phyloP scores from a whole-genome alignment of 306 rosid species.

The Lagenaria siceraria region DNA sequence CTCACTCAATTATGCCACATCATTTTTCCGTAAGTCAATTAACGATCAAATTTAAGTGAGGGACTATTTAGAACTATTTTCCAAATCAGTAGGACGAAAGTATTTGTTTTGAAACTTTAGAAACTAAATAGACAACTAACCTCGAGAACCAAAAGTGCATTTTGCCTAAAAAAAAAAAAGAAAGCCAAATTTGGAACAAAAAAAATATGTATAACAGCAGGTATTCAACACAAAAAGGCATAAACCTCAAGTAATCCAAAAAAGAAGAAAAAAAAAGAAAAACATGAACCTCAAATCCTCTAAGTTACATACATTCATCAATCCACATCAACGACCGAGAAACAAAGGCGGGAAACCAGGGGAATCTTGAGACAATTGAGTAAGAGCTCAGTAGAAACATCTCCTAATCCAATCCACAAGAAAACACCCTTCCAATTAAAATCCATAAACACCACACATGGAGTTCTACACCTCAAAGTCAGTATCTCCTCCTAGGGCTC shows the following conservation, averaged over 20 bases:
- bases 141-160: too few relatives aligned
- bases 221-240: background rate
- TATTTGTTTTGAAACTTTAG: too few relatives aligned
- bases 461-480: background rate
- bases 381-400: background rate
- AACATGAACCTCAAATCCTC: background rate
- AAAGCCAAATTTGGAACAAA: background rate
- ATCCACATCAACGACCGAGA: background rate
- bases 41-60: too few relatives aligned
- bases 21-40: too few relatives aligned
- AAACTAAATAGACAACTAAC: too few relatives aligned
- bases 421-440: conserved; percentile 6
- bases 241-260: background rate
- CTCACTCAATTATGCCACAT: too few relatives aligned
- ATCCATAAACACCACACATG: conserved; percentile 9
- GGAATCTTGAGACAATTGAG: background rate
- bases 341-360: background rate
- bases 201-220: background rate
- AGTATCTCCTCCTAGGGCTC: conserved; percentile 93
- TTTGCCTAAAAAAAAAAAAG: too few relatives aligned
- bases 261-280: background rate
- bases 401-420: background rate
- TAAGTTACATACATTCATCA: background rate
- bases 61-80: too few relatives aligned
- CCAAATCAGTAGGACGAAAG: too few relatives aligned